Conservation (phyloP, 176 grass and related monocot genomes). For the Musa troglodytarum region DNA sequence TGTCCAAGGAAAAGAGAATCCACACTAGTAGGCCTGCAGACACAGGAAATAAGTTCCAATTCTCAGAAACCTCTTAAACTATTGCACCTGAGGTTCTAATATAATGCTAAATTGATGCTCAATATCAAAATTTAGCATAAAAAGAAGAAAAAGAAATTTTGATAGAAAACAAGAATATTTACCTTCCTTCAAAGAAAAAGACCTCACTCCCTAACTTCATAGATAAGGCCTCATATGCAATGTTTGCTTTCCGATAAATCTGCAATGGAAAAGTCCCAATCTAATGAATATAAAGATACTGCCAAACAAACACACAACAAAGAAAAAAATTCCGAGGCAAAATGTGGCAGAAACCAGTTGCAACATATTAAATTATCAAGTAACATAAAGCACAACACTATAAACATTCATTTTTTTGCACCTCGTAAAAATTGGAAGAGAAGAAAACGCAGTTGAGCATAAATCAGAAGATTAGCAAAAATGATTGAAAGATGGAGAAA, state of each 20-base stretch:
- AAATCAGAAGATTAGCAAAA: background rate
- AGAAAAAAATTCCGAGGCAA: background rate
- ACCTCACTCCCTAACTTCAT: slow-evolving; percentile 49
- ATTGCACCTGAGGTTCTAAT: background rate
- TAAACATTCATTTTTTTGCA: background rate
- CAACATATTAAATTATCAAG: background rate
- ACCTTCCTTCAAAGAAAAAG: slow-evolving; percentile 87
- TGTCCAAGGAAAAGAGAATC: slow-evolving; percentile 96
- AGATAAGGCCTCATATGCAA: slow-evolving; percentile 74
- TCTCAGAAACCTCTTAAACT: slow-evolving; percentile 9
- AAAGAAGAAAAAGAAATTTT: slow-evolving; percentile 14
- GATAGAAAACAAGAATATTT: slow-evolving; percentile 8
- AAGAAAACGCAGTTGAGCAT: background rate
- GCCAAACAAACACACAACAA: background rate
- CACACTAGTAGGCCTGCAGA: slow-evolving; percentile 68
- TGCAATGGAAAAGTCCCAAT: slow-evolving; percentile 35
- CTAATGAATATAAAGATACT: slow-evolving; percentile 20
- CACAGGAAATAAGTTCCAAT: slow-evolving; percentile 19
- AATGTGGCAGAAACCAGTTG: background rate
- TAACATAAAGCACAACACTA: background rate
- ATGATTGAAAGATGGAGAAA: background rate
- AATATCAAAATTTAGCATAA: slow-evolving; percentile 3
- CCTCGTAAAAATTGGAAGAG: background rate
- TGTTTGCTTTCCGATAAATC: slow-evolving; percentile 76
- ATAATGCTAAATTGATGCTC: slow-evolving; percentile 11